Percentiles rank a stretch among this genome's conserved stretches.
Evolutionary conservation across 75 land plant genomes (phyloP).

Genomic region (Picea glauca): DNA sequence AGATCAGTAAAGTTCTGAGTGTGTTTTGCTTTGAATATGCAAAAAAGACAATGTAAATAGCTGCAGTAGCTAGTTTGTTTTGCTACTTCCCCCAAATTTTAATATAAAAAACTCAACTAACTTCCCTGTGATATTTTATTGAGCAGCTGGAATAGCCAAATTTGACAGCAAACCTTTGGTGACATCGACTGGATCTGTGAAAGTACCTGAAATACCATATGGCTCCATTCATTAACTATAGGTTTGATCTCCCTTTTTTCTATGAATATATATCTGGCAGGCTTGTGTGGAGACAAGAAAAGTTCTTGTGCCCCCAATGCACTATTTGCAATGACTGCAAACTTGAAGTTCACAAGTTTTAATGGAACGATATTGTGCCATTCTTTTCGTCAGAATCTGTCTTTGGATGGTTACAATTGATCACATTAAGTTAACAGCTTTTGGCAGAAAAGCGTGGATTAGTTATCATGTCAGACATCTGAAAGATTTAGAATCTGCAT

Average conservation of each 20-base stretch:
- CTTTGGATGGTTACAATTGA: too few relatives aligned
- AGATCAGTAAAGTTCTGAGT: neutral
- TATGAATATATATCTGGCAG: neutral
- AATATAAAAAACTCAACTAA: neutral
- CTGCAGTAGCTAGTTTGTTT: neutral
- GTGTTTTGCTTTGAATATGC: neutral
- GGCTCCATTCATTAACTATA: conserved; percentile 31
- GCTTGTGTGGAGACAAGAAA: too few relatives aligned
- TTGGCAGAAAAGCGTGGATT: too few relatives aligned
- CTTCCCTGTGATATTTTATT: neutral
- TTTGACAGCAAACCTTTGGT: conserved; percentile 17
- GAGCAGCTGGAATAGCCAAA: conserved; percentile 30
- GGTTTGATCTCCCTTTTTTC: neutral
- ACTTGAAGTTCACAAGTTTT: too few relatives aligned
- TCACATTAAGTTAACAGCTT: too few relatives aligned
- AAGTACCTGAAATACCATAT: conserved; percentile 23
- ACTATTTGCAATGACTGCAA: too few relatives aligned
- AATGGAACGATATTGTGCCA: too few relatives aligned
- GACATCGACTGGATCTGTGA: conserved; percentile 27
- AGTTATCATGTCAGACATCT: too few relatives aligned
- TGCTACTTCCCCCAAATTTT: neutral
- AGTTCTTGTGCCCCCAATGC: too few relatives aligned
- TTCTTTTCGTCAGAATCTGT: too few relatives aligned
- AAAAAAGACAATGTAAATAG: neutral
- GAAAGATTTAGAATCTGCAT: too few relatives aligned